Percentiles rank a stretch among this genome's conserved stretches.
Evolutionary conservation across 345 rosid species (phyloP).

Genomic region (Eucalyptus marginata): DNA sequence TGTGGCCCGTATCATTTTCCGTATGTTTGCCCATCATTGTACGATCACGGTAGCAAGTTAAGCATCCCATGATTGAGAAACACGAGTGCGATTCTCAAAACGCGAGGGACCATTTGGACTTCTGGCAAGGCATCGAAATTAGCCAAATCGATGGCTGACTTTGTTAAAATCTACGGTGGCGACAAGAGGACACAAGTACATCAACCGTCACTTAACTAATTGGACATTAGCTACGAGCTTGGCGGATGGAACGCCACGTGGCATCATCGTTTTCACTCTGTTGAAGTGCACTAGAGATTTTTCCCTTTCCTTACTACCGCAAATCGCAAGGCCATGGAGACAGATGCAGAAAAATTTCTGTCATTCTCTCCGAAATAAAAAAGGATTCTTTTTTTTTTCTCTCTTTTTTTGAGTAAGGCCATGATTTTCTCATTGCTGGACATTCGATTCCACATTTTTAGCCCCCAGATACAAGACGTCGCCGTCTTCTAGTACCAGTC

Average conservation of each 20-base stretch:
- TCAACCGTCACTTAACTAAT: background rate
- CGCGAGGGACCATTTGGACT: background rate
- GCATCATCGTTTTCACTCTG: slow-evolving; percentile 11
- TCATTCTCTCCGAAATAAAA: background rate
- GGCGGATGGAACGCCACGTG: slow-evolving; percentile 30
- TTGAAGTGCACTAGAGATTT: background rate
- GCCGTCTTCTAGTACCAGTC: background rate
- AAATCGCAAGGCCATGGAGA: background rate
- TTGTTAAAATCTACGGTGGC: background rate
- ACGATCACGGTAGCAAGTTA: background rate
- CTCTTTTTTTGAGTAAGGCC: background rate
- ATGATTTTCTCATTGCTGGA: background rate
- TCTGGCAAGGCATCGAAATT: background rate
- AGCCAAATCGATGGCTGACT: background rate
- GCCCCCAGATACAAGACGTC: background rate
- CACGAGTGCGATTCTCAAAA: background rate
- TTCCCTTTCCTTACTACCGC: background rate
- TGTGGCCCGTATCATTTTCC: background rate
- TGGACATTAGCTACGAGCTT: background rate
- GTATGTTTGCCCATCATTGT: background rate
- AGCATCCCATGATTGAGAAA: background rate
- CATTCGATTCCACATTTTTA: background rate
- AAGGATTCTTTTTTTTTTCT: background rate
- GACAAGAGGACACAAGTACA: background rate
- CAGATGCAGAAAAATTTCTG: background rate